Evolutionary conservation across 2,329 filamentous ascomycete genomes (phyloP), one percentile per base, ranked within the genome.

Genomic region (Thermoascus crustaceus): DNA sequence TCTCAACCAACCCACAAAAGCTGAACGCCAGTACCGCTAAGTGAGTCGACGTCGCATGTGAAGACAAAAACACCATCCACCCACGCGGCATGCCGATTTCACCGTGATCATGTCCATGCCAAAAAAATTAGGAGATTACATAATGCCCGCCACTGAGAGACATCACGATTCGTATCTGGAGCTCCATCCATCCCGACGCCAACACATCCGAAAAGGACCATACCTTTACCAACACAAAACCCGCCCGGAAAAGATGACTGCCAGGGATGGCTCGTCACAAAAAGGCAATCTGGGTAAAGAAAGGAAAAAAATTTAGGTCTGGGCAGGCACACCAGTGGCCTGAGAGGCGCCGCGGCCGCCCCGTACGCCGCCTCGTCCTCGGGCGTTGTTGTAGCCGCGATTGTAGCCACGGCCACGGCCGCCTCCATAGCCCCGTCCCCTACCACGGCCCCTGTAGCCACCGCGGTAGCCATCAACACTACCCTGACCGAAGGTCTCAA

Each of bases 401-500:
- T 52, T 57, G 38, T 68, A 68, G 29, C 68, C 62, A 25, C 65
- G 56, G 27, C 70, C 70, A 40, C 73, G 66, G n/a, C 26, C 16
- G 20, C 44, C 44, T 16, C 61, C 59, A 30, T 66, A 61, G 13
- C 72, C 69, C 41, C 69, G 58, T 21, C 72, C 72, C 34, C 72
- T 66, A 17, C 82, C 80, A 32, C 82, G 75, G 14, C 85, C 84
- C 38, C 87, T 79, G 22, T 84, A 84, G 27, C 86, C 76, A 19
- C 86, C 85, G 34, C 87, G 80, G 61, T 80, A 91, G 44, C 84
- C 81, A 42, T 98, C 91, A 14, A 98, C 88, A 48, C 87, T 95
- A 35, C 88, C 88, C 60, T 96, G 88, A 6, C 91, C 91, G 49
- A 98, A 98, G 0, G 91, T 98, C 66, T 98, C 91, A 55, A 98